phyloP scores from a whole-genome alignment of 139 green algal genomes.

The Chlamydomonas schloesseri region DNA sequence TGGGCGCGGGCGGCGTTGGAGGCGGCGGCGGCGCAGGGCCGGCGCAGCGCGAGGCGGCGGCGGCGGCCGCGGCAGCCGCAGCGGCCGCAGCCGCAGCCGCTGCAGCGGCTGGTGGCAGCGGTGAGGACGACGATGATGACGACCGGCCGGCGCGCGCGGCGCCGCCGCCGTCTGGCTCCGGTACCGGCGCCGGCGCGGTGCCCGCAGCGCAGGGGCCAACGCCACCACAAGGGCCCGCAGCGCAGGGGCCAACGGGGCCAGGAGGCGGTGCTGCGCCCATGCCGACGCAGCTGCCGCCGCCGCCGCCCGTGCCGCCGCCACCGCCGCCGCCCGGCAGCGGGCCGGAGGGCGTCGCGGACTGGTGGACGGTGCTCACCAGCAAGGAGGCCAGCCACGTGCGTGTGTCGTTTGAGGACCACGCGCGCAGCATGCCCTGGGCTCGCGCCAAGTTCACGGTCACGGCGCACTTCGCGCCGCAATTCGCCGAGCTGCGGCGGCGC shows the following conservation, averaged over 20 bases:
- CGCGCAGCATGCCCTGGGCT: conserved; percentile 65
- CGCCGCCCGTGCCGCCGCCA: neutral
- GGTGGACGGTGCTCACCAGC: conserved; percentile 63
- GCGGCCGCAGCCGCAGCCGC: neutral
- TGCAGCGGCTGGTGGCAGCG: neutral
- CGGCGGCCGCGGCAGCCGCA: neutral
- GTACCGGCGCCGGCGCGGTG: too few relatives aligned
- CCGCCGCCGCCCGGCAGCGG: too few relatives aligned
- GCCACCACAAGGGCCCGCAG: neutral
- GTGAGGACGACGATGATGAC: too few relatives aligned
- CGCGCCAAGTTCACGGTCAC: conserved; percentile 62
- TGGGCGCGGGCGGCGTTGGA: neutral
- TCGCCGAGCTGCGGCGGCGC: conserved; percentile 83
- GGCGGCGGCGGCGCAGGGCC: neutral
- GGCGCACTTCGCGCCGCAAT: conserved; percentile 90
- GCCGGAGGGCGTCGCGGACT: conserved; percentile 41
- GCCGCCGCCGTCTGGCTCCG: too few relatives aligned
- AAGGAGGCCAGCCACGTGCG: conserved; percentile 71
- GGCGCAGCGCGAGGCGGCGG: neutral
- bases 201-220: too few relatives aligned
- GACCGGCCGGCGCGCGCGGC: too few relatives aligned
- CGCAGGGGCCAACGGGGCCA: too few relatives aligned
- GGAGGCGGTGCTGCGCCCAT: too few relatives aligned
- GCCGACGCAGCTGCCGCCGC: neutral
- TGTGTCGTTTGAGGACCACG: conserved; percentile 74